phyloP scores from a whole-genome alignment of 2,329 filamentous ascomycete species.

The Ophiostoma populinum region DNA sequence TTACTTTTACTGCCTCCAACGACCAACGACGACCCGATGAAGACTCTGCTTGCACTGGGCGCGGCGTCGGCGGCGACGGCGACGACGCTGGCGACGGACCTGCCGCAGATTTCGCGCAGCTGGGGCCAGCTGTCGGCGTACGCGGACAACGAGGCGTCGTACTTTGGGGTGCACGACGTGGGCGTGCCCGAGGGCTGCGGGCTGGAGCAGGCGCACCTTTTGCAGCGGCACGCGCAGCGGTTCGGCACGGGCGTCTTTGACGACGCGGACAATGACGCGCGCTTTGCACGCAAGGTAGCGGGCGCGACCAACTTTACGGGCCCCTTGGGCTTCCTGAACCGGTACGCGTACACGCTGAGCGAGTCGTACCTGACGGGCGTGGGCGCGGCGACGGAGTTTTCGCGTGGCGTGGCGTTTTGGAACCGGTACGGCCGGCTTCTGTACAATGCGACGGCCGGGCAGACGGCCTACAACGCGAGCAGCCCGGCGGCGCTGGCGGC shows the following conservation, averaged over 20 bases:
- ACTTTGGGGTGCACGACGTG: conserved; percentile 29
- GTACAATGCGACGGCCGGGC: conserved; percentile 29
- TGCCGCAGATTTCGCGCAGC: conserved; percentile 15
- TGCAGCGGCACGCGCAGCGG: conserved; percentile 37
- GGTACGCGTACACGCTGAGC: conserved; percentile 29
- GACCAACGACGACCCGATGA: too few species aligned
- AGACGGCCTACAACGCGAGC: conserved; percentile 28
- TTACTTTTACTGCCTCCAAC: too few species aligned
- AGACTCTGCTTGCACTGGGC: too few species aligned
- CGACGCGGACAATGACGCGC: conserved; percentile 30
- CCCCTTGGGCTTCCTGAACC: conserved; percentile 33
- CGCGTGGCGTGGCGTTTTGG: conserved; percentile 33
- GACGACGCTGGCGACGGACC: conserved; percentile 14
- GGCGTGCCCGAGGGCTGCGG: conserved; percentile 36
- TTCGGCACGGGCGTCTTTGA: conserved; percentile 26
- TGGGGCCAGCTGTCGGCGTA: conserved; percentile 32
- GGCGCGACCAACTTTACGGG: conserved; percentile 18
- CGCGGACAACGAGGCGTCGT: conserved; percentile 24
- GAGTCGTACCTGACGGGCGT: conserved; percentile 27
- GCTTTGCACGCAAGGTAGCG: conserved; percentile 29
- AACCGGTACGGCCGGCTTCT: conserved; percentile 34
- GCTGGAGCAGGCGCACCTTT: conserved; percentile 32
- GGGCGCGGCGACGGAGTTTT: conserved; percentile 32
- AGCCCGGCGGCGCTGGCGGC: conserved; percentile 28
- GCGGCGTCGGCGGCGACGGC: conserved; percentile 1